Evolutionary conservation across 2,329 filamentous ascomycete species (phyloP).

Genomic region (Trichoderma gracile): DNA sequence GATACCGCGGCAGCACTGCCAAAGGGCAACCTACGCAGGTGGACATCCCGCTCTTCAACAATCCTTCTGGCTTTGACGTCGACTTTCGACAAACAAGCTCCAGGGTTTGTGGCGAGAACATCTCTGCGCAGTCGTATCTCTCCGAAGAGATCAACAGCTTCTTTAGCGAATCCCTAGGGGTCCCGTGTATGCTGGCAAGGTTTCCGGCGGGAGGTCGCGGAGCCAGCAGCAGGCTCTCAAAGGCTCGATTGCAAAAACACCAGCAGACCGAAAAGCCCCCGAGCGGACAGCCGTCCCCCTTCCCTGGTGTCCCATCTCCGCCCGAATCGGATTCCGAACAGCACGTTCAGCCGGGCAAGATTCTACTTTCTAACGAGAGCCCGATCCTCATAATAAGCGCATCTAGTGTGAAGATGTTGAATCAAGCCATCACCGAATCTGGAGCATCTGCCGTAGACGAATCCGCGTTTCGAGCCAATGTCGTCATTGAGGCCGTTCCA

Average conservation of each 20-base stretch:
- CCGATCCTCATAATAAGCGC: constrained; percentile 84
- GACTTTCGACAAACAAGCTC: constrained; percentile 51
- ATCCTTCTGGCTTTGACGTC: constrained; percentile 58
- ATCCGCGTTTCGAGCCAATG: constrained; percentile 84
- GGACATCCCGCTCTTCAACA: constrained; percentile 64
- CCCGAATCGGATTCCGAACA: constrained; percentile 58
- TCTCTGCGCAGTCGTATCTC: constrained; percentile 70
- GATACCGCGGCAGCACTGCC: constrained; percentile 43
- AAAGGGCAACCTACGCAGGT: constrained; percentile 42
- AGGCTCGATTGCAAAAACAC: constrained; percentile 66
- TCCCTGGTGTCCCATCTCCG: constrained; percentile 55
- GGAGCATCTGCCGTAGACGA: constrained; percentile 66
- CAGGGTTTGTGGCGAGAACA: constrained; percentile 79
- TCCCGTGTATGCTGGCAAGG: constrained; percentile 80
- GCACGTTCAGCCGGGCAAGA: constrained; percentile 46
- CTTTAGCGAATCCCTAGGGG: constrained; percentile 72
- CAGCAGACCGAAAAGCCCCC: constrained; percentile 40
- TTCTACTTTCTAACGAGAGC: constrained; percentile 88
- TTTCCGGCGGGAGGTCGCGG: constrained; percentile 70
- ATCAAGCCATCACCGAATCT: constrained; percentile 65
- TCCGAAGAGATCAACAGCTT: constrained; percentile 68
- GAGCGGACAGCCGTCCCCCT: constrained; percentile 52
- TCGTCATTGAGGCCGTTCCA: constrained; percentile 63
- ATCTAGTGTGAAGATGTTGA: constrained; percentile 76
- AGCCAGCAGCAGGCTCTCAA: constrained; percentile 65